Conservation (phyloP, 148 eudicot species). For the Bassia scoparia region DNA sequence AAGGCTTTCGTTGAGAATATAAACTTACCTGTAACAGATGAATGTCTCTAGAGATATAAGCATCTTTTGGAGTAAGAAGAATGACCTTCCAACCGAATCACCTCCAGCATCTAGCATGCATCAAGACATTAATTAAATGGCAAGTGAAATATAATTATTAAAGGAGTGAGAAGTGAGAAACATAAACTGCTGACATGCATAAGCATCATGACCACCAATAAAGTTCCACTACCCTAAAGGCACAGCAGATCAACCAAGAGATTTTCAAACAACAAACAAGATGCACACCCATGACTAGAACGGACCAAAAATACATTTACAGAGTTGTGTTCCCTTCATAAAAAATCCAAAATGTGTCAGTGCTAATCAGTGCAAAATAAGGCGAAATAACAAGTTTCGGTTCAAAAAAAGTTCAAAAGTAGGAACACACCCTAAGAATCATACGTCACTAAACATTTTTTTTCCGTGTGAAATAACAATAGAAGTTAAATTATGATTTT, state of each 20-base stretch:
- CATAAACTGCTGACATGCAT: not conserved
- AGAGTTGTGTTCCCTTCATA: no score
- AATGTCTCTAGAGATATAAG: conserved; percentile 66
- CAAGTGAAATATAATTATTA: not conserved
- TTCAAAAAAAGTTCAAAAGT: no score
- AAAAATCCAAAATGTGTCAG: no score
- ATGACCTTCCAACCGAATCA: conserved; percentile 90
- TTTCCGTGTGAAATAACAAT: not conserved
- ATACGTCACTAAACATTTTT: not conserved
- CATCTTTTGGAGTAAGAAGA: conserved; percentile 71
- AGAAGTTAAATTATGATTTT: not conserved
- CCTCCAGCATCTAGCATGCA: conserved; percentile 67
- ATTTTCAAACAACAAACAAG: not conserved
- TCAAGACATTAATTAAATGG: conserved; percentile 10
- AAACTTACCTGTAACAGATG: conserved; percentile 79
- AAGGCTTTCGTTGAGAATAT: not conserved
- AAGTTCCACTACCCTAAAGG: not conserved
- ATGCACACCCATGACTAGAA: not conserved
- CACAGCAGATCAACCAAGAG: not conserved
- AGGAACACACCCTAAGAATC: no score
- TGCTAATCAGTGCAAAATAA: no score
- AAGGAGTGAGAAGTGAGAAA: not conserved
- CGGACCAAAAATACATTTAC: no score
- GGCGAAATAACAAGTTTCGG: no score
- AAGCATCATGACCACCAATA: not conserved